Evolutionary conservation across 805 yeast species (phyloP).

Genomic region (Kodamaea hsintzibuensis): DNA sequence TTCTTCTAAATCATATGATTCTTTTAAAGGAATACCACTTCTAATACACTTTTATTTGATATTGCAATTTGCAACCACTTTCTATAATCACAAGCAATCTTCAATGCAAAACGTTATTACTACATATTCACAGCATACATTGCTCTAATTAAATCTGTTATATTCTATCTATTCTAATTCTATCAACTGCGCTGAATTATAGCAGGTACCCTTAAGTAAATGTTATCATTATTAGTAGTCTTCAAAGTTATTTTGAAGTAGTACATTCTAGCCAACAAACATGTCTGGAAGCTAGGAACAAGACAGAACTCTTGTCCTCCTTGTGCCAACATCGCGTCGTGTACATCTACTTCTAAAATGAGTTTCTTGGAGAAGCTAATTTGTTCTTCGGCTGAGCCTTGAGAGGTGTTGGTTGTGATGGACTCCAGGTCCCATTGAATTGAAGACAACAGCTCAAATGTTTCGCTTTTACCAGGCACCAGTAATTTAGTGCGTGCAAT

Average conservation of each 20-base stretch:
- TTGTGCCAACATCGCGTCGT: constrained; percentile 17
- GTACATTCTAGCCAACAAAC: constrained; percentile 35
- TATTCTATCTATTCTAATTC: constrained; percentile 1
- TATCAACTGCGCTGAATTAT: constrained; percentile 19
- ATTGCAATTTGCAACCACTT: too few relatives aligned
- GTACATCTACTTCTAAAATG: constrained; percentile 26
- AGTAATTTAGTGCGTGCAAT: constrained; percentile 19
- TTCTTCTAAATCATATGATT: too few relatives aligned
- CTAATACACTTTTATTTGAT: too few relatives aligned
- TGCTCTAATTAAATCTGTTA: background rate
- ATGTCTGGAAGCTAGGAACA: constrained; percentile 41
- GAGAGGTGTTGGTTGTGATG: constrained; percentile 7
- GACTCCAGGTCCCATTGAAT: constrained; percentile 22
- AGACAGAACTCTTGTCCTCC: constrained; percentile 30
- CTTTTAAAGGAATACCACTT: too few relatives aligned
- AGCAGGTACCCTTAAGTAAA: constrained; percentile 27
- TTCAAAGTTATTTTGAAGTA: constrained; percentile 29
- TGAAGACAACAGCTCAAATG: constrained; percentile 12
- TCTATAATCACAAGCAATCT: too few relatives aligned
- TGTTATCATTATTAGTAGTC: constrained; percentile 24
- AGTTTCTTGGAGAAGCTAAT: constrained; percentile 22
- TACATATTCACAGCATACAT: too few relatives aligned
- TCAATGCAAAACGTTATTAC: too few relatives aligned
- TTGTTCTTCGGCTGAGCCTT: constrained; percentile 16
- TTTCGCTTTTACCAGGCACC: constrained; percentile 8